Conservation (phyloP, 352 stramenopile species). For the Phytophthora rubi region DNA sequence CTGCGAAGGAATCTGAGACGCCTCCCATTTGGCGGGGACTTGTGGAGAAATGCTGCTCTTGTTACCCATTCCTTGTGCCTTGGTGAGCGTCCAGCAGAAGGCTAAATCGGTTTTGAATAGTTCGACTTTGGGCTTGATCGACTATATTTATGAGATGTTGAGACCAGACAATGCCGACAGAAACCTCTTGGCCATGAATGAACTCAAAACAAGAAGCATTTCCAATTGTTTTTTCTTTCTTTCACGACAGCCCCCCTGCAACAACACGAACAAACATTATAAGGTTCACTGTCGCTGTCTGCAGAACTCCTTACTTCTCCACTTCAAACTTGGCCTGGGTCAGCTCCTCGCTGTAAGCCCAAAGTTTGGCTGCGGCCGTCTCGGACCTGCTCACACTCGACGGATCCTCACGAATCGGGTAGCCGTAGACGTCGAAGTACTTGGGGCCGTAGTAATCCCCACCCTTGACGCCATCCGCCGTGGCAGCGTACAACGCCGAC, state of each 20-base stretch:
- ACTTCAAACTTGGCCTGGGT: conserved; percentile 38
- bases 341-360: conserved; percentile 51
- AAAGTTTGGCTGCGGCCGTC: conserved; percentile 32
- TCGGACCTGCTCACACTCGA: conserved; percentile 32
- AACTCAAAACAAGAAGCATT: too few species aligned
- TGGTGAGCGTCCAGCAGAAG: too few species aligned
- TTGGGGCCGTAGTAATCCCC: conserved; percentile 50
- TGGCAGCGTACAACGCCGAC: conserved; percentile 51
- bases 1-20: conserved; percentile 31
- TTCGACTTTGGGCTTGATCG: too few species aligned
- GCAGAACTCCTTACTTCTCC: conserved; percentile 14
- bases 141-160: too few species aligned
- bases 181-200: too few species aligned
- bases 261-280: too few species aligned
- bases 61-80: too few species aligned
- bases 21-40: conserved; percentile 21
- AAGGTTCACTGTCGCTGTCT: not conserved
- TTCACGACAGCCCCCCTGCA: too few species aligned
- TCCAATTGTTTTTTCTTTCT: too few species aligned
- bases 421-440: conserved; percentile 31
- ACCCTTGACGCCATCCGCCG: conserved; percentile 22
- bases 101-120: too few species aligned
- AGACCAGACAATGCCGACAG: too few species aligned
- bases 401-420: conserved; percentile 41
- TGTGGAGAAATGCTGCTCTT: not conserved